phyloP scores from a whole-genome alignment of 768 basidiomycete species.

The Pisolithus microcarpus region DNA sequence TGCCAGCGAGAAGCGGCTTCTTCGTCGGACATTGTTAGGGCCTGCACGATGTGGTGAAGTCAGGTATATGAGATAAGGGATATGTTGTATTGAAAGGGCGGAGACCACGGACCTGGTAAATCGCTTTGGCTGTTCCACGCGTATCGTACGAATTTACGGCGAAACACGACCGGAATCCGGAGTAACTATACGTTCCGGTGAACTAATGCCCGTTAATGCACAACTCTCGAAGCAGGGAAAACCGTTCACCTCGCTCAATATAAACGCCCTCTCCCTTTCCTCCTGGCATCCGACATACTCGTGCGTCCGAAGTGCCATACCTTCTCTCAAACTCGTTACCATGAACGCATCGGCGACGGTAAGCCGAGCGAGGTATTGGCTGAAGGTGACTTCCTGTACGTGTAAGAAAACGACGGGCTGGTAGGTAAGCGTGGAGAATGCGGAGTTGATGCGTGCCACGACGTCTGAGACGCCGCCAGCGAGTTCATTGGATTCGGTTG shows the following conservation, averaged over 20 bases:
- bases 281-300: slow-evolving; percentile 86
- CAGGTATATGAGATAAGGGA: too few relatives aligned
- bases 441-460: slow-evolving; percentile 74
- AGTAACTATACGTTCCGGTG: slow-evolving; percentile 80
- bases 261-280: slow-evolving; percentile 55
- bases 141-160: slow-evolving; percentile 83
- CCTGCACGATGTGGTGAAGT: slow-evolving; percentile 27
- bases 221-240: not conserved
- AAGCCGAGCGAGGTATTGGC: slow-evolving; percentile 75
- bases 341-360: slow-evolving; percentile 82
- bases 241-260: slow-evolving; percentile 64
- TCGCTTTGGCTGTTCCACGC: slow-evolving; percentile 74
- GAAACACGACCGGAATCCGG: slow-evolving; percentile 81
- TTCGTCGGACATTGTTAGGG: slow-evolving; percentile 69
- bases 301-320: slow-evolving; percentile 77
- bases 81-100: not conserved
- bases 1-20: slow-evolving; percentile 77
- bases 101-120: slow-evolving; percentile 37
- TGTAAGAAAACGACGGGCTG: slow-evolving; percentile 84
- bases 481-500: slow-evolving; percentile 67
- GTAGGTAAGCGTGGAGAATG: slow-evolving; percentile 79
- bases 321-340: slow-evolving; percentile 77
- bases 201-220: slow-evolving; percentile 41
- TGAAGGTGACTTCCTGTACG: slow-evolving; percentile 78
- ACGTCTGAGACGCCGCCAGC: slow-evolving; percentile 65